Conservation (phyloP, 495 filamentous ascomycete species). For the Neurospora intermedia region DNA sequence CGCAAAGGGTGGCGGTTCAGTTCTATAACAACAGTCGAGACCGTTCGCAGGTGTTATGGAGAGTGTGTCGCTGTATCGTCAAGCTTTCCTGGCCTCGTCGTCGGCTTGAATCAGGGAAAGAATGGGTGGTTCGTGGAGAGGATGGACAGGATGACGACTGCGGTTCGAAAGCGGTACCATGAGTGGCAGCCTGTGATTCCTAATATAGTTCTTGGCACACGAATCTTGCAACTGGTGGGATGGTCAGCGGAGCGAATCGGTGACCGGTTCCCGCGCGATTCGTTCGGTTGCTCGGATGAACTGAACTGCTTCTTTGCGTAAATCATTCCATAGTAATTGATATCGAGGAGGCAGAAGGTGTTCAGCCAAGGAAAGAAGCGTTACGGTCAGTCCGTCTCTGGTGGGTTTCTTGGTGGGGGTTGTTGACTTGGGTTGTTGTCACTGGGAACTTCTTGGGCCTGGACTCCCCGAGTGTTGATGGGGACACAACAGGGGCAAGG, state of each 20-base stretch:
- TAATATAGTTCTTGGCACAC: neutral
- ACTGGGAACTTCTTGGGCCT: neutral
- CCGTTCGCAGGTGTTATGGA: neutral
- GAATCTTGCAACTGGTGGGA: neutral
- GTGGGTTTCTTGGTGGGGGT: neutral
- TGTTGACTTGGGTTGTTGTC: neutral
- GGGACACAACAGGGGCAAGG: neutral
- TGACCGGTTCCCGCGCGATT: neutral
- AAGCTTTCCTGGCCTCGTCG: neutral
- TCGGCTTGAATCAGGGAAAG: neutral
- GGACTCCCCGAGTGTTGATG: neutral
- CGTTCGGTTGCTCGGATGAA: neutral
- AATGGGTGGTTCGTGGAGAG: neutral
- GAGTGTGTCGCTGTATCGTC: neutral
- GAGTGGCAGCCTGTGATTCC: neutral
- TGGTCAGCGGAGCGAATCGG: neutral
- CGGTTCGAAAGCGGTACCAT: neutral
- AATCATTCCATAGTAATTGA: neutral
- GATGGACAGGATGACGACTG: neutral
- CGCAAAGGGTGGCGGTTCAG: neutral
- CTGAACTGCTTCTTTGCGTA: neutral
- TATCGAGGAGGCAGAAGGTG: neutral
- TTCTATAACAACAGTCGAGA: neutral
- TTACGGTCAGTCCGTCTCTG: neutral
- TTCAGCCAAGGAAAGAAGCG: neutral